Evolutionary conservation across 352 stramenopile genomes (phyloP).

Genomic region (Globisporangium nodosum): DNA sequence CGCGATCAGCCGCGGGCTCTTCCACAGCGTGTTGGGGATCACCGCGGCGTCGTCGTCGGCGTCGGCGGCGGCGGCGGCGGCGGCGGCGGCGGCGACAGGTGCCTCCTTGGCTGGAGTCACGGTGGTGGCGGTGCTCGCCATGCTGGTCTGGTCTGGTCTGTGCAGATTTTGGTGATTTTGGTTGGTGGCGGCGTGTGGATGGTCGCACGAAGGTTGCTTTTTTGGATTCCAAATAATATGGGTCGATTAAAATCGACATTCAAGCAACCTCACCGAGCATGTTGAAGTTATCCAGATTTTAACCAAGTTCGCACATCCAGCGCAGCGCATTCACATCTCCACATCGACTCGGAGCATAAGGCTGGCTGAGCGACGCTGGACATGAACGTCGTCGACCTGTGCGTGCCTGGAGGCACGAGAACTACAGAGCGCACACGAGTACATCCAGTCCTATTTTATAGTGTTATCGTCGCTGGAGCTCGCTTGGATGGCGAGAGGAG

Average conservation of each 20-base stretch:
- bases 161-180: neutral
- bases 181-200: neutral
- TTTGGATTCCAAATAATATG: too few species aligned
- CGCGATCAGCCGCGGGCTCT: slow-evolving; percentile 39
- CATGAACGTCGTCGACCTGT: too few species aligned
- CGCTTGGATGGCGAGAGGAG: neutral
- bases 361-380: too few species aligned
- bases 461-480: neutral
- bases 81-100: neutral
- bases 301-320: too few species aligned
- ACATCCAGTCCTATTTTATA: neutral
- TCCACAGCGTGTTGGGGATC: slow-evolving; percentile 72
- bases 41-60: neutral
- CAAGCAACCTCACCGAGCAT: neutral
- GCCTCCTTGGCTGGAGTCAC: neutral
- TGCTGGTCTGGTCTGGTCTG: neutral
- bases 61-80: neutral
- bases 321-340: too few species aligned
- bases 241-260: too few species aligned
- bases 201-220: neutral
- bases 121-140: neutral
- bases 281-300: neutral
- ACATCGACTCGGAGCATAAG: too few species aligned
- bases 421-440: too few species aligned
- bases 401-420: too few species aligned